A percentile compares a stretch with the other conserved stretches of the same genome.
Conservation (phyloP, 176 grass and related monocot species). For the Oryza glumipatula region DNA sequence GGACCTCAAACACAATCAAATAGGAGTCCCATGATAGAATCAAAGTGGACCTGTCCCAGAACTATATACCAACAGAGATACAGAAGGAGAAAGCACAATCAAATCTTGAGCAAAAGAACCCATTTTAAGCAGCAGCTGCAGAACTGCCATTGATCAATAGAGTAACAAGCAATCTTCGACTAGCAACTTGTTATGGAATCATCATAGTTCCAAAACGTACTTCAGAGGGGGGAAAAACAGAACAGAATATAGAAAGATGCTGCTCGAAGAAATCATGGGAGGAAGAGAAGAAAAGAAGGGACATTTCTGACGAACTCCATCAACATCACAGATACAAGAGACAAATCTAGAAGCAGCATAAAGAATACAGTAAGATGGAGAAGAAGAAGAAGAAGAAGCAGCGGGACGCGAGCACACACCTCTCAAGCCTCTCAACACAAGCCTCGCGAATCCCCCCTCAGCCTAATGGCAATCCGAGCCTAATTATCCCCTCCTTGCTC, state of each 20-base stretch:
- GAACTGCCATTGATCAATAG: neutral
- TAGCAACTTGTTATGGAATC: neutral
- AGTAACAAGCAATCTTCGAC: neutral
- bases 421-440: neutral
- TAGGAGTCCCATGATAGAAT: neutral
- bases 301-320: neutral
- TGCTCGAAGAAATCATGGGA: neutral
- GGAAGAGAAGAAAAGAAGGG: neutral
- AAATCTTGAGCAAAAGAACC: constrained; percentile 22
- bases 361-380: neutral
- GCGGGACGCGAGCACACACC: neutral
- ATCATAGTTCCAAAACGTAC: neutral
- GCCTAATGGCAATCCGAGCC: neutral
- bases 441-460: neutral
- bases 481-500: neutral
- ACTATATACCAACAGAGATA: neutral
- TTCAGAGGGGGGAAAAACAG: neutral
- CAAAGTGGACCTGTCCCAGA: neutral
- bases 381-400: neutral
- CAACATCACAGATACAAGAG: neutral
- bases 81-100: neutral
- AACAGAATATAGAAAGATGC: neutral
- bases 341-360: constrained; percentile 7
- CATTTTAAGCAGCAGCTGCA: neutral
- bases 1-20: constrained; percentile 6